These are phyloP conservation scores for Phytophthora kernoviae DNA, from an alignment of 352 stramenopile species.

Conservation along the genomic window DNA sequence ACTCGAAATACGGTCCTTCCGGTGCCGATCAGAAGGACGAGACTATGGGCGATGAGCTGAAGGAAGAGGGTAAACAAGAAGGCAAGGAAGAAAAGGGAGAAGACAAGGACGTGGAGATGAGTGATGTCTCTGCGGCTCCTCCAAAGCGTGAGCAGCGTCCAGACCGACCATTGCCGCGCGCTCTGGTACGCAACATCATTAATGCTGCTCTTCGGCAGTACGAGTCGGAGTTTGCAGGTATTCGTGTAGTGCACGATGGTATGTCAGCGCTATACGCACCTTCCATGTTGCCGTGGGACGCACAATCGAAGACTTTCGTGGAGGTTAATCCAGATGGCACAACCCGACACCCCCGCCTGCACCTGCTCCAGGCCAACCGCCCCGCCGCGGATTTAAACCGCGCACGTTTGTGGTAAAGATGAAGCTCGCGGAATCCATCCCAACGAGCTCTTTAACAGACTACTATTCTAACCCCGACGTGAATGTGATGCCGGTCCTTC, in stretches of 20 bases:
- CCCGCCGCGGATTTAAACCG: conserved; percentile 38
- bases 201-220: conserved; percentile 58
- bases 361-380: conserved; percentile 21
- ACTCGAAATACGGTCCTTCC: conserved; percentile 58
- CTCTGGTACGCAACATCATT: conserved; percentile 64
- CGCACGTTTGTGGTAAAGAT: conserved; percentile 73
- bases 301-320: conserved; percentile 47
- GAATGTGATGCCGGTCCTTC: conserved; percentile 65
- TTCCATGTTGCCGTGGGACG: conserved; percentile 52
- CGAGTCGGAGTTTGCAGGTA: conserved; percentile 54
- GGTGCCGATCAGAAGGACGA: conserved; percentile 47
- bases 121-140: conserved; percentile 17
- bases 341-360: conserved; percentile 16
- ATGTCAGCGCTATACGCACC: conserved; percentile 66
- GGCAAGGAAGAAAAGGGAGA: conserved; percentile 33
- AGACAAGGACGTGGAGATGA: conserved; percentile 58
- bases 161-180: conserved; percentile 44
- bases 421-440: conserved; percentile 69
- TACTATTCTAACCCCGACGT: conserved; percentile 63
- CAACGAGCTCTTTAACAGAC: conserved; percentile 41
- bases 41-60: conserved; percentile 37
- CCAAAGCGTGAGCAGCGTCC: conserved; percentile 32
- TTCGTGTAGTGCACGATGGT: conserved; percentile 70
- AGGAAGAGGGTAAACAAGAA: conserved; percentile 18
- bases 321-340: conserved; percentile 55